Evolutionary conservation across 1,139 yeast genomes (phyloP), one percentile per base, ranked within the genome.

Genomic region (Wickerhamomyces sp.): DNA sequence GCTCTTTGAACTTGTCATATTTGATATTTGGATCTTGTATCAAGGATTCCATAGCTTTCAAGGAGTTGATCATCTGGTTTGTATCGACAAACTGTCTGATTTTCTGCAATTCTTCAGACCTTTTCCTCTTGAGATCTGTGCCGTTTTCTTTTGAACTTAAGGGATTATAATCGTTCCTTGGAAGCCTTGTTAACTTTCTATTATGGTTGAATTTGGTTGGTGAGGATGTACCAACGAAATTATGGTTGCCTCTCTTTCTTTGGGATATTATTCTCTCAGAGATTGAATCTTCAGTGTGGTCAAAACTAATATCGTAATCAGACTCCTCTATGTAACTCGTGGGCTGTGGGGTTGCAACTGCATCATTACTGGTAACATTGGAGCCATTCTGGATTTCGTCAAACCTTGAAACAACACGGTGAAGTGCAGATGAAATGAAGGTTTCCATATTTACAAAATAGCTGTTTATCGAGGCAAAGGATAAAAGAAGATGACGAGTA

Each of bases 71-170:
- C 42, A 43, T 43, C 16, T 34, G 33, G 6, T 28, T 20, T 1
- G 46, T 30, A 34, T 49, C 44, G 7, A 46, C 42, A 33, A 49
- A 44, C 32, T 42, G 40, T 12, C 39, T 33, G 12, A 46, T 43
- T 35, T 38, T 42, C 4, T 24, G 35, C 2, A 29, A 25, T 14
- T 43, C 49, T 4, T 35, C 30, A 14, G 16, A 15, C 15, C 29
- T 9, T 10, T 7, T 7, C n/a, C n/a, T n/a, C n/a, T n/a, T 28
- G 13, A 15, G 14, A 7, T 28, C 5, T 7, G 8, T 21, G 30
- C n/a, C 8, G 24, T 10, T 18, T n/a, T n/a, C n/a, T n/a, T n/a
- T n/a, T n/a, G n/a, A n/a, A n/a, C n/a, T n/a, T n/a, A n/a, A n/a
- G n/a, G n/a, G n/a, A n/a, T n/a, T n/a, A n/a, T n/a, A n/a, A n/a